Conservation (phyloP, 345 rosid species). For the Kernera saxatilis region DNA sequence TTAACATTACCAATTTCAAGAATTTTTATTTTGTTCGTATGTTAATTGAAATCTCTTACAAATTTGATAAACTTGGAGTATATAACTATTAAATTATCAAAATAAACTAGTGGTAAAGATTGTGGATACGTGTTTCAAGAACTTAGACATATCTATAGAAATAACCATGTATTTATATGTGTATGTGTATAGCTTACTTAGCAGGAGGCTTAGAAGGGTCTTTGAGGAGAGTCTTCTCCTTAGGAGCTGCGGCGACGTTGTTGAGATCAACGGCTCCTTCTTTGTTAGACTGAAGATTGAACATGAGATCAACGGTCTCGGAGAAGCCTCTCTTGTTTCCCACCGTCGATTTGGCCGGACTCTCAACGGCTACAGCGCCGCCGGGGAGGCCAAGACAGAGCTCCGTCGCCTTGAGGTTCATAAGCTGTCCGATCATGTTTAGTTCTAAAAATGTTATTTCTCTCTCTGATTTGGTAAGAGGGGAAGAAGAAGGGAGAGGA, state of each 20-base stretch:
- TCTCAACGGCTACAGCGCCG: conserved; percentile 17
- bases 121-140: neutral
- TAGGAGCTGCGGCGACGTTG: conserved; percentile 8
- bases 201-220: conserved; percentile 59
- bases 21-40: neutral
- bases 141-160: neutral
- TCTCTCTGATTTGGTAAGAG: conserved; percentile 27
- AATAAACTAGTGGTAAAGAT: neutral
- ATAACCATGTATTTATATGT: neutral
- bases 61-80: neutral
- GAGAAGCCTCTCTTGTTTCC: conserved; percentile 67
- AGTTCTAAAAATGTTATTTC: neutral
- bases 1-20: neutral
- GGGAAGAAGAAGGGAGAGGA: conserved; percentile 22
- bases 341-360: conserved; percentile 19
- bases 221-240: conserved; percentile 25
- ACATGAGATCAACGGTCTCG: conserved; percentile 71
- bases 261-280: conserved; percentile 32
- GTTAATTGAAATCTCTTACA: neutral
- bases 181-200: conserved; percentile 45
- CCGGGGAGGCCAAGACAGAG: conserved; percentile 81
- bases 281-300: conserved; percentile 43
- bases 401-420: conserved; percentile 65
- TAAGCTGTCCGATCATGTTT: conserved; percentile 33
- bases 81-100: neutral